Conservation (phyloP, 208 protist species). For the Blechomonas ayalai region DNA sequence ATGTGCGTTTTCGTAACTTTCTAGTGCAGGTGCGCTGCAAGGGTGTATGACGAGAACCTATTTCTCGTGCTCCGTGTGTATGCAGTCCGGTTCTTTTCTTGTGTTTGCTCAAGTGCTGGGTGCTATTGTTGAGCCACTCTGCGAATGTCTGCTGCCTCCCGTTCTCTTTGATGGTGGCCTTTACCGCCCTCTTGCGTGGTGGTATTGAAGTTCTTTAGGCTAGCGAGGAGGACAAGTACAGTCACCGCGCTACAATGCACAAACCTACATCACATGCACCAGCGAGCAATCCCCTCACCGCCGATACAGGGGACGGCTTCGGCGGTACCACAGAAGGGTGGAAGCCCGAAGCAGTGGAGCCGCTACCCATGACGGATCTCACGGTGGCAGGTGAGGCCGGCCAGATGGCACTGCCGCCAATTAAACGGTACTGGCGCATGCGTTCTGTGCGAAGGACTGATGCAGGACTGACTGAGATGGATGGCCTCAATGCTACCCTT, state of each 20-base stretch:
- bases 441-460: conserved; percentile 30
- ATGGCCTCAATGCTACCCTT: conserved; percentile 12
- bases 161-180: not conserved
- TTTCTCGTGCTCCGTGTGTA: not conserved
- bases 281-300: not conserved
- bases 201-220: conserved; percentile 4
- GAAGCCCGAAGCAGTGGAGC: not conserved
- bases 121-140: not conserved
- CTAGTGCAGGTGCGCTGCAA: not conserved
- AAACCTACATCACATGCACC: not conserved
- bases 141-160: not conserved
- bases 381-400: conserved; percentile 22
- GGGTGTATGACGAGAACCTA: too few relatives aligned
- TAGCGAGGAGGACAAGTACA: not conserved
- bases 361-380: conserved; percentile 31
- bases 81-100: not conserved
- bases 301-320: not conserved
- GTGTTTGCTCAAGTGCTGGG: not conserved
- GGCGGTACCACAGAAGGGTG: not conserved
- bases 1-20: not conserved
- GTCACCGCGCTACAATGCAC: not conserved
- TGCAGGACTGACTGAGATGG: conserved; percentile 15
- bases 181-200: not conserved
- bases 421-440: conserved; percentile 40
- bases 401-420: conserved; percentile 25